Conservation (phyloP, 805 yeast genomes). For the Saccharomycopsis synnaedendra region DNA sequence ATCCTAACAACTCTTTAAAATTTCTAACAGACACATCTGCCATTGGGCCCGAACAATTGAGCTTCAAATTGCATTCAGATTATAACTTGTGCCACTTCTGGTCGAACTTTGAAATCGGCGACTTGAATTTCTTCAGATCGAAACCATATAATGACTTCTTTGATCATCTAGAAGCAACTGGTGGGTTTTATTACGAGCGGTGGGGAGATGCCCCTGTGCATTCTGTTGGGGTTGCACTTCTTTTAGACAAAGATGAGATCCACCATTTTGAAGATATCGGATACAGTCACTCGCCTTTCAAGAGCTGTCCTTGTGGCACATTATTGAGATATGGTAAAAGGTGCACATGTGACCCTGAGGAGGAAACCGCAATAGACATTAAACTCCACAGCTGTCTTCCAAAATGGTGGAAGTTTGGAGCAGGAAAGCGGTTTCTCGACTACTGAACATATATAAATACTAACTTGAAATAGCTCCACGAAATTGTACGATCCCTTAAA, state of each 20-base stretch:
- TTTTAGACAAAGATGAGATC: constrained; percentile 48
- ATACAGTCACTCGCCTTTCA: constrained; percentile 62
- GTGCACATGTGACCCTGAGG: constrained; percentile 47
- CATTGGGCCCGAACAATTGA: constrained; percentile 30
- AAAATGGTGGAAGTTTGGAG: constrained; percentile 67
- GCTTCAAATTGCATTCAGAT: constrained; percentile 35
- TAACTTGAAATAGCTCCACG: neutral
- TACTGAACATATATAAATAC: neutral
- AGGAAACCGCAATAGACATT: constrained; percentile 32
- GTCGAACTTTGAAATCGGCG: constrained; percentile 78
- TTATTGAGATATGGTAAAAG: constrained; percentile 40
- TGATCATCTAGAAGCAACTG: constrained; percentile 49
- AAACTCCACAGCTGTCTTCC: constrained; percentile 49
- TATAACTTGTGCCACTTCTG: constrained; percentile 81
- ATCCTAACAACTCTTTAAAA: constrained; percentile 49
- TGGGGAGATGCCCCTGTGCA: constrained; percentile 98
- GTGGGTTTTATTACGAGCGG: constrained; percentile 77
- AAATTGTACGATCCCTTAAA: neutral
- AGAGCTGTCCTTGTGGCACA: constrained; percentile 45
- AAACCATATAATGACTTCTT: constrained; percentile 53
- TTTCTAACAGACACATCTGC: constrained; percentile 44
- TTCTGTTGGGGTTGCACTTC: constrained; percentile 51
- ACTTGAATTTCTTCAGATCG: constrained; percentile 57
- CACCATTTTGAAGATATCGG: constrained; percentile 79
- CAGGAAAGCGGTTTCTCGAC: constrained; percentile 41